Conservation (phyloP, 2,329 filamentous ascomycete species). For the Colletotrichum camelliae region DNA sequence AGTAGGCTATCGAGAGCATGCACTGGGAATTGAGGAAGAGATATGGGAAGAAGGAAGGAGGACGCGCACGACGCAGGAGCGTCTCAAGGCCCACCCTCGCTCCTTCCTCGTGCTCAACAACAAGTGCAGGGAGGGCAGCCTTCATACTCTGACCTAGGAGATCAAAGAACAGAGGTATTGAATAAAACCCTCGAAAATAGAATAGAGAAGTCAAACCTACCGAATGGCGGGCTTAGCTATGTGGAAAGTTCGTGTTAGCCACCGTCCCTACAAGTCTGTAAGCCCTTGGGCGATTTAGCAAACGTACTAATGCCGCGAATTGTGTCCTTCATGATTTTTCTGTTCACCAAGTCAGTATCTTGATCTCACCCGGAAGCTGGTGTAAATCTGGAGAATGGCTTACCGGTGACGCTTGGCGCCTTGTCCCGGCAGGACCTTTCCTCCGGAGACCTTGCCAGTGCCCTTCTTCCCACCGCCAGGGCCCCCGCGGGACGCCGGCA, state of each 20-base stretch:
- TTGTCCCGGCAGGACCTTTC: conserved; percentile 22
- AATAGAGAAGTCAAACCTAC: conserved; percentile 36
- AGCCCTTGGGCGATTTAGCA: conserved; percentile 1
- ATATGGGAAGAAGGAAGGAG: background rate
- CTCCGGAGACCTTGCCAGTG: background rate
- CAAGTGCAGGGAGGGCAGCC: background rate
- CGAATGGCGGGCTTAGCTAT: conserved; percentile 60
- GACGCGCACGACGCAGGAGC: background rate
- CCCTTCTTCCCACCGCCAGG: conserved; percentile 27
- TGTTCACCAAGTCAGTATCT: conserved; percentile 25
- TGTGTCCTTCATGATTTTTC: conserved; percentile 54
- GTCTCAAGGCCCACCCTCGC: background rate
- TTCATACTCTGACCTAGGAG: background rate
- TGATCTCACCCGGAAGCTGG: background rate
- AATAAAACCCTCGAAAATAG: background rate
- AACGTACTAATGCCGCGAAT: conserved; percentile 56
- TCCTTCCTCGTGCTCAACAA: background rate
- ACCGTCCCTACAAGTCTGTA: conserved; percentile 15
- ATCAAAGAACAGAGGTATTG: background rate
- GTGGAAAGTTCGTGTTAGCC: conserved; percentile 3
- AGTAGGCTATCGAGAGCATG: background rate
- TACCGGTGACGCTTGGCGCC: conserved; percentile 32
- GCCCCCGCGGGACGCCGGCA: conserved; percentile 33
- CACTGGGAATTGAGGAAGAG: background rate
- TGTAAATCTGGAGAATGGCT: background rate